Percentiles rank a stretch among this genome's conserved stretches.
Conservation (phyloP, 2,329 filamentous ascomycete genomes). For the Alternaria sp. region DNA sequence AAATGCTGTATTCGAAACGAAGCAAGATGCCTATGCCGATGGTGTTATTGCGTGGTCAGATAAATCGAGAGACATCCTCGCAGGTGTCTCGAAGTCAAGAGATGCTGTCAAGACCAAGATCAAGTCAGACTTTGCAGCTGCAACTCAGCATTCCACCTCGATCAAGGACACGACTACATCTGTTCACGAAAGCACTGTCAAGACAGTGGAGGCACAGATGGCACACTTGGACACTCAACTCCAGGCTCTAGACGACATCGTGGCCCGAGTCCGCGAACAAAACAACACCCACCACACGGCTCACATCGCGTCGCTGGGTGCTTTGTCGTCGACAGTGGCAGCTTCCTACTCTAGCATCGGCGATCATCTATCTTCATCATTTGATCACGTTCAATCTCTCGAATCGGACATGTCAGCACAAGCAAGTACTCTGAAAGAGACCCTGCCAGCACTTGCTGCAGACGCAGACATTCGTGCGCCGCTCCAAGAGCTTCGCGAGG, state of each 20-base stretch:
- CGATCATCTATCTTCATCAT: conserved; percentile 73
- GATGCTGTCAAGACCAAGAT: conserved; percentile 82
- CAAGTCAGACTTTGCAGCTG: conserved; percentile 83
- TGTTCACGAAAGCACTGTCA: conserved; percentile 88
- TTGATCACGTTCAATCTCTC: conserved; percentile 72
- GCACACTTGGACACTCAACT: conserved; percentile 88
- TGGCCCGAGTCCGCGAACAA: conserved; percentile 79
- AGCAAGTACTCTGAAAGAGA: conserved; percentile 65
- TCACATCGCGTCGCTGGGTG: conserved; percentile 71
- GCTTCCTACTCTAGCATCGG: conserved; percentile 76
- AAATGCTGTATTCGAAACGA: conserved; percentile 70
- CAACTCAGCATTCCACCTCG: conserved; percentile 80
- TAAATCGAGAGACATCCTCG: conserved; percentile 73
- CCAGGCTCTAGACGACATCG: conserved; percentile 88
- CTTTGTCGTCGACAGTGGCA: conserved; percentile 73
- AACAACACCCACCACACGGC: conserved; percentile 79
- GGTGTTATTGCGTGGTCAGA: conserved; percentile 79
- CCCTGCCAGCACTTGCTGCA: conserved; percentile 66
- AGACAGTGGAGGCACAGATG: conserved; percentile 89
- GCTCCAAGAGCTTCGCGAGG: conserved; percentile 73
- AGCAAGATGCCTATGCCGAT: conserved; percentile 70
- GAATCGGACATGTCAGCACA: conserved; percentile 71
- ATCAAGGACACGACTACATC: conserved; percentile 85
- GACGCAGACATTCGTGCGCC: conserved; percentile 70
- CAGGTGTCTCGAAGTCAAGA: conserved; percentile 74